phyloP scores from a whole-genome alignment of 2,329 filamentous ascomycete genomes.

The Xylariaceae sp. region DNA sequence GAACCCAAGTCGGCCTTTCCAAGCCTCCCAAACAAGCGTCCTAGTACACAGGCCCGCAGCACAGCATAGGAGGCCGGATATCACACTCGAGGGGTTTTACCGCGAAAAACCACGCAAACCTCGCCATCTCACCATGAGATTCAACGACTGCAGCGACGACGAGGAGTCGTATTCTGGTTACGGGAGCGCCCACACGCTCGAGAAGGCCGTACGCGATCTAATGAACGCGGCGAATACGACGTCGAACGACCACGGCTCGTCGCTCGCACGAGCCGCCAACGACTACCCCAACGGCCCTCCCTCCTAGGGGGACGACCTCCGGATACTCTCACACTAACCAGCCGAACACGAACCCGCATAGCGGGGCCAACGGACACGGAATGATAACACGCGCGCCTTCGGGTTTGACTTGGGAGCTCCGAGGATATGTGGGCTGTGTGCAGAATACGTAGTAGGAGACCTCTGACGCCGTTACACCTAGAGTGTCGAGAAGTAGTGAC shows the following conservation, averaged over 20 bases:
- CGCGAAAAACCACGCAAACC: conserved; percentile 15
- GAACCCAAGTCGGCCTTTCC: conserved; percentile 15
- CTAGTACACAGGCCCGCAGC: conserved; percentile 10
- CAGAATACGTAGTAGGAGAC: conserved; percentile 11
- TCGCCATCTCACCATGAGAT: conserved; percentile 18
- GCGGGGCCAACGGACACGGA: conserved; percentile 8
- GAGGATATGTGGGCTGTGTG: conserved; percentile 6
- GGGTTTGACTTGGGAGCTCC: conserved; percentile 7
- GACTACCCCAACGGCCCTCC: conserved; percentile 14
- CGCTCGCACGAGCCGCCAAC: conserved; percentile 11
- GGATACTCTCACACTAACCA: conserved; percentile 9
- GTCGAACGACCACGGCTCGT: conserved; percentile 13
- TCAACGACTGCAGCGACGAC: conserved; percentile 10
- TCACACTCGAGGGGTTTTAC: conserved; percentile 15
- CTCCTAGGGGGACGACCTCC: conserved; percentile 13
- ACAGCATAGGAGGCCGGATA: conserved; percentile 17
- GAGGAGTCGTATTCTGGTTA: conserved; percentile 8
- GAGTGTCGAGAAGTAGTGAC: too few relatives aligned
- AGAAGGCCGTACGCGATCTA: conserved; percentile 6
- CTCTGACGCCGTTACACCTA: too few relatives aligned
- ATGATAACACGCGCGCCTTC: conserved; percentile 13
- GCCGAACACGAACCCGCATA: conserved; percentile 6
- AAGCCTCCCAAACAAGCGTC: conserved; percentile 11
- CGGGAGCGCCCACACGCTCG: conserved; percentile 4
- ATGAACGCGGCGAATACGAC: conserved; percentile 9